Conservation (phyloP, 331 rosid species). For the Saraca asoca region DNA sequence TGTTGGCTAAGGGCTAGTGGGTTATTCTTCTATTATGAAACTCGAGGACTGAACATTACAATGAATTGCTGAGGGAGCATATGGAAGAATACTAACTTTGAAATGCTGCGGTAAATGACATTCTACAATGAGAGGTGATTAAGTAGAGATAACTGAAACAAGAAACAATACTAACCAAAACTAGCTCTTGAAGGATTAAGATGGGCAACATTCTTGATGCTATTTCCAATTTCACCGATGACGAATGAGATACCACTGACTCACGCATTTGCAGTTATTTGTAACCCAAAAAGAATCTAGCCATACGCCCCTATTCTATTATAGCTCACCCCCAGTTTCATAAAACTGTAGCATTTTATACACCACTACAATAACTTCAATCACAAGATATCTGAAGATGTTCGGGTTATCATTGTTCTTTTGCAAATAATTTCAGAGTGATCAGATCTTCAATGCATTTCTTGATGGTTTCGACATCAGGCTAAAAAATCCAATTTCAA, state of each 20-base stretch:
- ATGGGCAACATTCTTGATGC: constrained; percentile 20
- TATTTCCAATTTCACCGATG: constrained; percentile 15
- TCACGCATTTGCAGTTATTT: constrained; percentile 37
- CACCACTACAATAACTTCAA: constrained; percentile 3
- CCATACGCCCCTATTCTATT: constrained; percentile 15
- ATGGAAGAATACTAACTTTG: too few relatives aligned
- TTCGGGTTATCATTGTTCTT: constrained; percentile 71
- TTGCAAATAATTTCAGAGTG: constrained; percentile 72
- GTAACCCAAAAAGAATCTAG: not conserved
- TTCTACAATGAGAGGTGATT: not conserved
- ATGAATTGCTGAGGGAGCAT: too few relatives aligned
- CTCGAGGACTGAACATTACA: too few relatives aligned
- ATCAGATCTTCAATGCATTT: constrained; percentile 89
- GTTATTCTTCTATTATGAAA: too few relatives aligned
- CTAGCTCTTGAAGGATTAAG: not conserved
- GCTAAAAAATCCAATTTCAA: constrained; percentile 48
- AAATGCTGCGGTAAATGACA: not conserved
- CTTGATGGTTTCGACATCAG: constrained; percentile 80
- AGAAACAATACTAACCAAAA: not conserved
- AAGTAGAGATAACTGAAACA: not conserved
- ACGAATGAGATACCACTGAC: constrained; percentile 8
- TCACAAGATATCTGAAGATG: constrained; percentile 64
- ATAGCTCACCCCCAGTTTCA: constrained; percentile 28
- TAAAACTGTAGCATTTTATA: not conserved
- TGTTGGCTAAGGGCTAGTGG: too few relatives aligned